These are phyloP conservation scores for Yueomyces sp. DNA, from an alignment of 1,139 yeast species.

Conservation along the genomic window DNA sequence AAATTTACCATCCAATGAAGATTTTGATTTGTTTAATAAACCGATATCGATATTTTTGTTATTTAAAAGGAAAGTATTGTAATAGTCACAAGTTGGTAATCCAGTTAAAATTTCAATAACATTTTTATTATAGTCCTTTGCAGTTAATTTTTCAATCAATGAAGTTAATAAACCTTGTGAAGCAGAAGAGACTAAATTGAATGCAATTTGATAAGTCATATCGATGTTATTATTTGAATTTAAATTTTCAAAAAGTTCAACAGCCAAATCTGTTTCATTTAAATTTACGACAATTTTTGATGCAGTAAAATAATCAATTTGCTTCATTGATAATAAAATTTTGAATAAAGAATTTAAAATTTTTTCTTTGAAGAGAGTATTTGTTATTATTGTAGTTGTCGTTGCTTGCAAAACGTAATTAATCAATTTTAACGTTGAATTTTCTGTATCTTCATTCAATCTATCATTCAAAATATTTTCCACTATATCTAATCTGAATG, in stretches of 20 bases:
- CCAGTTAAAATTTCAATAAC: conserved; percentile 72
- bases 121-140: conserved; percentile 34
- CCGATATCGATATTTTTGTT: conserved; percentile 81
- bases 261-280: conserved; percentile 63
- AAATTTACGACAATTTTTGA: conserved; percentile 83
- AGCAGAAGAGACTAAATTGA: conserved; percentile 84
- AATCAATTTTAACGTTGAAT: conserved; percentile 42
- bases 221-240: conserved; percentile 26
- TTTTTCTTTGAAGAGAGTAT: conserved; percentile 50
- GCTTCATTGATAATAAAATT: conserved; percentile 42
- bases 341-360: conserved; percentile 54
- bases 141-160: conserved; percentile 35
- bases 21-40: conserved; percentile 72
- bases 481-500: conserved; percentile 74
- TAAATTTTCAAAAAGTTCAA: conserved; percentile 50
- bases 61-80: conserved; percentile 74
- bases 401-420: conserved; percentile 71
- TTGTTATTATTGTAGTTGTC: conserved; percentile 44
- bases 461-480: conserved; percentile 44
- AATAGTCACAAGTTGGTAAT: conserved; percentile 87
- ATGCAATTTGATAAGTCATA: conserved; percentile 86
- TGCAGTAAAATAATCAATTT: conserved; percentile 68
- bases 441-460: conserved; percentile 31
- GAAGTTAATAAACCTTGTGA: conserved; percentile 79
- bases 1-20: conserved; percentile 76